Evolutionary conservation across 1,139 yeast genomes (phyloP).

Genomic region (Candida glucosophila): DNA sequence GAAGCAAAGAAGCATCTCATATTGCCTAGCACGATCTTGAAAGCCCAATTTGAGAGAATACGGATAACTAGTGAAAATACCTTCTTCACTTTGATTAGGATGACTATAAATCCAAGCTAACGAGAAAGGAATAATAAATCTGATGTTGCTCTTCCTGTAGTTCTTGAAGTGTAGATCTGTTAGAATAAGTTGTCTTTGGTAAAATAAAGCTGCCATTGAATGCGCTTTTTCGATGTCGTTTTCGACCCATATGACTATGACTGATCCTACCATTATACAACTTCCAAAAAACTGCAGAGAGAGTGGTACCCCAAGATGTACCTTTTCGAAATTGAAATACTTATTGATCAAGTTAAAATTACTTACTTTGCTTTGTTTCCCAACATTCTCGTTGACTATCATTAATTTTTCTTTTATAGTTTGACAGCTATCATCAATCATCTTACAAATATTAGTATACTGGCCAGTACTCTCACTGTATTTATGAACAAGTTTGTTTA

Average conservation of each 20-base stretch:
- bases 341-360: constrained; percentile 13
- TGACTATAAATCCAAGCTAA: constrained; percentile 18
- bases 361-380: constrained; percentile 1
- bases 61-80: constrained; percentile 25
- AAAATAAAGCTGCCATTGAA: constrained; percentile 34
- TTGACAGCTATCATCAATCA: no score
- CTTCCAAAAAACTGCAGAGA: constrained; percentile 32
- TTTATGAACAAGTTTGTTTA: background rate
- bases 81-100: constrained; percentile 21
- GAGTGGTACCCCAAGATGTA: constrained; percentile 11
- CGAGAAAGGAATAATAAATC: constrained; percentile 42
- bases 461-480: background rate
- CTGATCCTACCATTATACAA: constrained; percentile 30
- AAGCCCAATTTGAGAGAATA: constrained; percentile 35
- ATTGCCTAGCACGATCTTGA: constrained; percentile 31
- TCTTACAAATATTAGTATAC: background rate
- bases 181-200: constrained; percentile 41
- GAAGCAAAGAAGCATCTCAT: constrained; percentile 38
- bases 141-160: constrained; percentile 18
- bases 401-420: constrained; percentile 1
- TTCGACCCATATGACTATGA: constrained; percentile 31
- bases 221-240: constrained; percentile 8
- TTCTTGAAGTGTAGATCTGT: constrained; percentile 12
- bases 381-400: constrained; percentile 1
- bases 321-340: constrained; percentile 8